Percentiles rank a stretch among this genome's conserved stretches.
Evolutionary conservation across 1,139 yeast species (phyloP).

Genomic region (Pichia sp.): DNA sequence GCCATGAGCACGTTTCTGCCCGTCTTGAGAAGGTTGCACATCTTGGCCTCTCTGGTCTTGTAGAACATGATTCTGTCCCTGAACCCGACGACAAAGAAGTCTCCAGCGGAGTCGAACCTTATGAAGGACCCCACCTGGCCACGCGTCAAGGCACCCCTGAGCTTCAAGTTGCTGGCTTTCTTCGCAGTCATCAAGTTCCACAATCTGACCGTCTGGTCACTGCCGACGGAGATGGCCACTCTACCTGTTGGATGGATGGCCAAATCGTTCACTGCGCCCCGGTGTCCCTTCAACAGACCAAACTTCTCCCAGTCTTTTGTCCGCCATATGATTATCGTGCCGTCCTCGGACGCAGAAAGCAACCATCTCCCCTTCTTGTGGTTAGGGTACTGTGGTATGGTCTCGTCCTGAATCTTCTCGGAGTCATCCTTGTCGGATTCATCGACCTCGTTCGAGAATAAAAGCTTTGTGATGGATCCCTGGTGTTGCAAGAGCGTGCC

Average conservation of each 20-base stretch:
- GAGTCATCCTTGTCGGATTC: conserved; percentile 18
- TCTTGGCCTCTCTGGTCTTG: conserved; percentile 59
- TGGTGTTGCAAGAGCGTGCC: conserved; percentile 88
- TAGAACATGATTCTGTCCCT: conserved; percentile 61
- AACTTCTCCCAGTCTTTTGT: conserved; percentile 95
- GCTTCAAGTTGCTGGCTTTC: conserved; percentile 79
- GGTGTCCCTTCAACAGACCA: conserved; percentile 83
- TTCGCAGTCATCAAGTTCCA: conserved; percentile 99
- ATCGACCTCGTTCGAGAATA: conserved; percentile 53
- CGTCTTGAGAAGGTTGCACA: conserved; percentile 40
- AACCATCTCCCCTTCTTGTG: conserved; percentile 74
- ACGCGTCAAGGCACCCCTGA: conserved; percentile 59
- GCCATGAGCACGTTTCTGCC: conserved; percentile 56
- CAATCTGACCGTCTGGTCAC: conserved; percentile 74
- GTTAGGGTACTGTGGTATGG: conserved; percentile 21
- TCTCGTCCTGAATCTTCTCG: conserved; percentile 10
- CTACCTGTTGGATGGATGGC: conserved; percentile 89
- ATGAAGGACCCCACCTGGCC: conserved; percentile 67
- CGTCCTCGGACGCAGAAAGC: conserved; percentile 86
- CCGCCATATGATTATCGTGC: conserved; percentile 87
- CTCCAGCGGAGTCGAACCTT: conserved; percentile 61
- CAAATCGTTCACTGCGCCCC: conserved; percentile 68
- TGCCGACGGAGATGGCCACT: conserved; percentile 84
- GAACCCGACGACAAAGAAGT: conserved; percentile 70
- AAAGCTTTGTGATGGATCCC: conserved; percentile 77